These are phyloP conservation scores for Fusarium camptoceras DNA, from an alignment of 2,329 filamentous ascomycete species.

Conservation along the genomic window DNA sequence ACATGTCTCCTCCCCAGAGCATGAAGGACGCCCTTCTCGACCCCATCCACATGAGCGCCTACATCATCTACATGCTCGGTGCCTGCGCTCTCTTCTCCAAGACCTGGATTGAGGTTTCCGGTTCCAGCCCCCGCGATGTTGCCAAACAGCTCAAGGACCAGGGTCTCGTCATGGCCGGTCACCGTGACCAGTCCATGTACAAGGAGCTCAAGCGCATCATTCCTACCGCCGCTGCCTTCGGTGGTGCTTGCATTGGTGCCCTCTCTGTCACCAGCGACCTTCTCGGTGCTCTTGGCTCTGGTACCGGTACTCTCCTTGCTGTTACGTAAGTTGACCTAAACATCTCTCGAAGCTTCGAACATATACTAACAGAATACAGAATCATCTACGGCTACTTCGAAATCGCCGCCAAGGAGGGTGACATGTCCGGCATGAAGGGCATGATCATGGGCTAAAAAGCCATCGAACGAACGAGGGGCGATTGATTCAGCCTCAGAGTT, in stretches of 20 bases:
- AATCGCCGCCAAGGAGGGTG: slow-evolving; percentile 98
- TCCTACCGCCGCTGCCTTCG: slow-evolving; percentile 96
- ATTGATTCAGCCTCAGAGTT: slow-evolving; percentile 41
- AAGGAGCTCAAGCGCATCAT: slow-evolving; percentile 99
- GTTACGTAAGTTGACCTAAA: slow-evolving; percentile 81
- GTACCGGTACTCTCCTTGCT: slow-evolving; percentile 96
- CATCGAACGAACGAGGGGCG: slow-evolving; percentile 33
- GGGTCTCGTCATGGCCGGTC: slow-evolving; percentile 98
- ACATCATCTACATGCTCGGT: slow-evolving; percentile 97
- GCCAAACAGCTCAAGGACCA: slow-evolving; percentile 99
- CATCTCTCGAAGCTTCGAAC: not conserved
- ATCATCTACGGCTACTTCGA: slow-evolving; percentile 99
- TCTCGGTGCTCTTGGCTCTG: slow-evolving; percentile 93
- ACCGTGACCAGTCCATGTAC: slow-evolving; percentile 99
- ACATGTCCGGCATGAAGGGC: slow-evolving; percentile 84
- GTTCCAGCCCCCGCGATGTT: slow-evolving; percentile 96
- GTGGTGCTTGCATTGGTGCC: slow-evolving; percentile 98
- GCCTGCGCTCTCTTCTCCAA: slow-evolving; percentile 99
- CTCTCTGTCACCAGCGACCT: slow-evolving; percentile 96
- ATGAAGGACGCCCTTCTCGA: slow-evolving; percentile 97
- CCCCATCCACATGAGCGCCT: slow-evolving; percentile 94
- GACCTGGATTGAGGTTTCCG: slow-evolving; percentile 99
- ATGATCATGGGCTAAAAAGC: slow-evolving; percentile 74
- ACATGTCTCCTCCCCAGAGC: slow-evolving; percentile 99
- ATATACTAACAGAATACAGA: slow-evolving; percentile 61